Evolutionary conservation across 1,139 yeast species (phyloP).

Genomic region (Blastobotrys elegans): DNA sequence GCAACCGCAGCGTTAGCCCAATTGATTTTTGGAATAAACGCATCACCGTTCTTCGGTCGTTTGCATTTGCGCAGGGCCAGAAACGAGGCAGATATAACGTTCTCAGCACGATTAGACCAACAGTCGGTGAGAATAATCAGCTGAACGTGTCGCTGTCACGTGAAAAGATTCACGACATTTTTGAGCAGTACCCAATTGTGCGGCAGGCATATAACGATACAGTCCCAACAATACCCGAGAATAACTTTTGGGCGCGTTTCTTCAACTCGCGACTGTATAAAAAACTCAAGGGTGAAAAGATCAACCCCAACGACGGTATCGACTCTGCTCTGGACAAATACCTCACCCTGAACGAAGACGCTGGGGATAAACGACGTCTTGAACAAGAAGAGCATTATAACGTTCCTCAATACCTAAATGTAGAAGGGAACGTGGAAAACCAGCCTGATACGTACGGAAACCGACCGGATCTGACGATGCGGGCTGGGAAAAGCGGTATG

Average conservation of each 20-base stretch:
- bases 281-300: constrained; percentile 82
- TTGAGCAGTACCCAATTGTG: constrained; percentile 91
- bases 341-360: constrained; percentile 36
- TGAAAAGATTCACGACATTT: constrained; percentile 84
- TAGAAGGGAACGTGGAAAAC: constrained; percentile 76
- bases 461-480: constrained; percentile 86
- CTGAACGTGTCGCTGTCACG: constrained; percentile 89
- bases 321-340: constrained; percentile 84
- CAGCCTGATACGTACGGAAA: constrained; percentile 75
- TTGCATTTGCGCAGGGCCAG: constrained; percentile 78
- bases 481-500: constrained; percentile 47
- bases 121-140: constrained; percentile 63
- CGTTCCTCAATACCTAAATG: constrained; percentile 49
- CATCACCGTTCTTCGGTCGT: constrained; percentile 72
- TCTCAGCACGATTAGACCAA: constrained; percentile 85
- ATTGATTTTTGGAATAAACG: constrained; percentile 87
- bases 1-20: constrained; percentile 58
- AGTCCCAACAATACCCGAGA: constrained; percentile 84
- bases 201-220: constrained; percentile 82
- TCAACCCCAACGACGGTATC: constrained; percentile 70
- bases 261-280: constrained; percentile 85
- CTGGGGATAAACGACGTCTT: constrained; percentile 35
- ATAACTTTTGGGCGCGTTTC: constrained; percentile 96
- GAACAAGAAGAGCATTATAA: constrained; percentile 39
- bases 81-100: constrained; percentile 93